phyloP scores from a whole-genome alignment of 768 basidiomycete genomes.

The Chalciporus piperatus region DNA sequence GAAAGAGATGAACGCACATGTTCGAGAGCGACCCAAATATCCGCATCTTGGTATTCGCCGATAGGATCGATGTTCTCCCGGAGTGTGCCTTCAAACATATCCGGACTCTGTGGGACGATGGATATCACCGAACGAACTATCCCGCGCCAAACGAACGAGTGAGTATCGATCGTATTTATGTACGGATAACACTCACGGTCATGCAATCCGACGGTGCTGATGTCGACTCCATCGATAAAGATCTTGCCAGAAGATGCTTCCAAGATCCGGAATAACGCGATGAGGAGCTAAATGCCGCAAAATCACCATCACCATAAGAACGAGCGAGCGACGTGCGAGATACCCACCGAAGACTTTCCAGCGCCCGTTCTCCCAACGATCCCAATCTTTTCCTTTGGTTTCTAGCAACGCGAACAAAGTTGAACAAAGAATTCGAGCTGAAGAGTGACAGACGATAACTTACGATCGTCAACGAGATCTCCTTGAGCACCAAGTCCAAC shows the following conservation, averaged over 20 bases:
- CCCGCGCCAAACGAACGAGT: not conserved
- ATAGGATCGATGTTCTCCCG: constrained; percentile 91
- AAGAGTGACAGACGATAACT: constrained; percentile 12
- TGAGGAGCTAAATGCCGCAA: constrained; percentile 50
- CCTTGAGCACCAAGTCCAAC: constrained; percentile 75
- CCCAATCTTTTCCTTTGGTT: constrained; percentile 84
- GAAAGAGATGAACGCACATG: constrained; percentile 46
- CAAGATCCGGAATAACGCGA: constrained; percentile 76
- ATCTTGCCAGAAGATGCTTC: constrained; percentile 69
- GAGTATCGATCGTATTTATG: not conserved
- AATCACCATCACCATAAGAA: too few species aligned
- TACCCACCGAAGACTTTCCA: constrained; percentile 69
- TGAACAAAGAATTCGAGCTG: too few species aligned
- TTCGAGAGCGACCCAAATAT: constrained; percentile 85
- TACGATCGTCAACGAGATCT: constrained; percentile 70
- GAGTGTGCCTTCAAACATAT: constrained; percentile 69
- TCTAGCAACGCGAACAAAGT: constrained; percentile 35
- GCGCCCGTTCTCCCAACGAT: constrained; percentile 83
- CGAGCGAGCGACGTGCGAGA: not conserved
- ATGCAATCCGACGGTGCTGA: constrained; percentile 71
- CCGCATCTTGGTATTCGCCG: constrained; percentile 66
- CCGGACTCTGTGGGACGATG: constrained; percentile 82
- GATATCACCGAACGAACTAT: constrained; percentile 71
- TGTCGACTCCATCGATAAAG: constrained; percentile 71
- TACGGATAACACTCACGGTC: constrained; percentile 33